Base-by-base conservation (phyloP, 306 rosid genomes). In the Mucuna pruriens region DNA sequence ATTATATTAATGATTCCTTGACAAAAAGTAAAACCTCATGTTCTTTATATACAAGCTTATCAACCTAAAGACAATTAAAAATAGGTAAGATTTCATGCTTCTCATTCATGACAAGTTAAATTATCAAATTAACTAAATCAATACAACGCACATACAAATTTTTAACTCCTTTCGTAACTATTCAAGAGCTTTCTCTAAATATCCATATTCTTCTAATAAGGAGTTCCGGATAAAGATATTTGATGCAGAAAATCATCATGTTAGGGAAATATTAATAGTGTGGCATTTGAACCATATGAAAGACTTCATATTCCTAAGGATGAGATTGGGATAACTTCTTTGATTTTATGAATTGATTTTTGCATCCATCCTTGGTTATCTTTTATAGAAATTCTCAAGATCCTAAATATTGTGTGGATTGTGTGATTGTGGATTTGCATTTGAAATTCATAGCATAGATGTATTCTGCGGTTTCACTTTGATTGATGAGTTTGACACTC, bases 11-110 rank as follows among this genome's bases (percentile, higher is more conserved):
- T n/a, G n/a, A n/a, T n/a, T n/a, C n/a, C 90, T 92, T 92, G 55
- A 91, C 88, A 38, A 91, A 71, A 77, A 92, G 97, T 65, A 94
- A 87, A 88, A 89, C 97, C 89, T 92, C 97, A 84, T 90, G 92
- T 71, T 95, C 97, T 83, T 89, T 92, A 78, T 84, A 89, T 33
- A 81, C 83, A 71, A 91, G 89, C 82, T 87, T 95, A 86, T 95
- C 98, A 80, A 92, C 93, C 98, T 94, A 84, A 85, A 80, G 55
- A 76, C 73, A 16, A 73, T 72, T 39, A 44, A 38, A 10, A 73
- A 60, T 19, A 67, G 36, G 26, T 83, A 58, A 87, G 6, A 58
- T 62, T 74, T 4, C 74, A 80, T 54, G 71, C 20, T 84, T 71
- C 74, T 34, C 76, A 79, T 31, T 60, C 46, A 82, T 74, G 76